phyloP scores from a whole-genome alignment of 768 basidiomycete species.

The Chlorophyllum brunneum region DNA sequence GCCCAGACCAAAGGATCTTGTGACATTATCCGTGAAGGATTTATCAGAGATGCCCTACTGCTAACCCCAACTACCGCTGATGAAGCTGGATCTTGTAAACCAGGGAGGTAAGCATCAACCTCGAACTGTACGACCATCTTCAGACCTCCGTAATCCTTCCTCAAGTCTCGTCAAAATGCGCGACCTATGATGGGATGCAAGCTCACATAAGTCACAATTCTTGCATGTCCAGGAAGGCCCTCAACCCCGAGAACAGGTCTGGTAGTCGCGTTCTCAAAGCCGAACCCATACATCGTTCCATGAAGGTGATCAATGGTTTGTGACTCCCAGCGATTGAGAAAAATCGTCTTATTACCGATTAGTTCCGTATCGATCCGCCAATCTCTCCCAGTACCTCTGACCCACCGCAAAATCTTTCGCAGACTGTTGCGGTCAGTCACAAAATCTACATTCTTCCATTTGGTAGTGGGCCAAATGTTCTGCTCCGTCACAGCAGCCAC shows the following conservation, averaged over 20 bases:
- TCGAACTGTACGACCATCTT: constrained; percentile 26
- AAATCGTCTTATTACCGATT: constrained; percentile 51
- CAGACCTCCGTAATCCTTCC: constrained; percentile 48
- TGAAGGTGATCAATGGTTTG: constrained; percentile 27
- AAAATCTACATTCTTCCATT: constrained; percentile 41
- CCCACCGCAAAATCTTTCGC: constrained; percentile 60
- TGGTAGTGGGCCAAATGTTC: constrained; percentile 28
- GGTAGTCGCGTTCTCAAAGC: constrained; percentile 58
- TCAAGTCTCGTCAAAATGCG: background rate
- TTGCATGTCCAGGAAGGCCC: constrained; percentile 51
- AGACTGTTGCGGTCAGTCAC: constrained; percentile 66
- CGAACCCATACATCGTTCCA: constrained; percentile 49
- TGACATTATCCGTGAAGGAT: constrained; percentile 9
- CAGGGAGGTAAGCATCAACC: constrained; percentile 22
- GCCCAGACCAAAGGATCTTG: constrained; percentile 13
- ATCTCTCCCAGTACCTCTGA: constrained; percentile 29
- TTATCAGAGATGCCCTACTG: no score
- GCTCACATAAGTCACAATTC: constrained; percentile 61
- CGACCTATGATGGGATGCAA: background rate
- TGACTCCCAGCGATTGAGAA: constrained; percentile 59
- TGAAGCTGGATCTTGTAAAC: constrained; percentile 29
- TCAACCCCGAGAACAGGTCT: constrained; percentile 41
- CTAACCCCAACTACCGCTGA: no score
- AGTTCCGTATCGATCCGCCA: constrained; percentile 74
- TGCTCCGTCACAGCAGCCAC: constrained; percentile 51